phyloP scores from a whole-genome alignment of 78 protist genomes.

The Dictyostelium citrinum region DNA sequence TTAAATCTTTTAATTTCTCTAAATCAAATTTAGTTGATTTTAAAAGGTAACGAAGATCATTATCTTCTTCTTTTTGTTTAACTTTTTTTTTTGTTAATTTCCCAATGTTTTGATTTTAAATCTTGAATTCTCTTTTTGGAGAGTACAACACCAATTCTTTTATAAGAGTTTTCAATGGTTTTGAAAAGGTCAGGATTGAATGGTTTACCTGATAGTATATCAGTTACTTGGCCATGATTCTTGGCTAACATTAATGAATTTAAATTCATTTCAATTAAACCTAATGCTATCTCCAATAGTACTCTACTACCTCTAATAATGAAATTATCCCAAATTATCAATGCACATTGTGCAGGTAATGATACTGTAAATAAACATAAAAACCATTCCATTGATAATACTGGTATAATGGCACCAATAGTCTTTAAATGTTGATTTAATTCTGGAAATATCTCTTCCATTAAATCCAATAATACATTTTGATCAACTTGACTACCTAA shows the following conservation, averaged over 20 bases:
- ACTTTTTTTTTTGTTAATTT: conserved; percentile 50
- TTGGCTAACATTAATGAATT: conserved; percentile 11
- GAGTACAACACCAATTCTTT: conserved; percentile 63
- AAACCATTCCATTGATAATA: conserved; percentile 63
- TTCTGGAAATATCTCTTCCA: conserved; percentile 64
- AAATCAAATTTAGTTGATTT: conserved; percentile 25
- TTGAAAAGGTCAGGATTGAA: conserved; percentile 1
- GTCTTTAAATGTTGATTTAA: conserved; percentile 11
- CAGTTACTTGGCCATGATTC: conserved; percentile 29
- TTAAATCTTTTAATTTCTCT: conserved; percentile 38
- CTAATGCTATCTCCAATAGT: conserved; percentile 51
- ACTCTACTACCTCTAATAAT: conserved; percentile 52
- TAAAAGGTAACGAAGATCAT: conserved; percentile 28
- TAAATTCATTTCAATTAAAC: conserved; percentile 43
- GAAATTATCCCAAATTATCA: conserved; percentile 68
- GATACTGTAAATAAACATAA: conserved; percentile 57
- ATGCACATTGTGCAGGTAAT: conserved; percentile 49
- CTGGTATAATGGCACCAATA: conserved; percentile 50
- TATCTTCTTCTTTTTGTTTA: conserved; percentile 44
- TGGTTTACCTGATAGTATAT: conserved; percentile 8
- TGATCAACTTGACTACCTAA: conserved; percentile 71
- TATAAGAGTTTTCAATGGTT: background rate
- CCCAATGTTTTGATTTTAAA: conserved; percentile 64
- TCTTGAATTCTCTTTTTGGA: conserved; percentile 61
- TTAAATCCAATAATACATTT: conserved; percentile 39